Evolutionary conservation across 2,329 filamentous ascomycete species (phyloP).

Genomic region (Calonectria pauciramosa): DNA sequence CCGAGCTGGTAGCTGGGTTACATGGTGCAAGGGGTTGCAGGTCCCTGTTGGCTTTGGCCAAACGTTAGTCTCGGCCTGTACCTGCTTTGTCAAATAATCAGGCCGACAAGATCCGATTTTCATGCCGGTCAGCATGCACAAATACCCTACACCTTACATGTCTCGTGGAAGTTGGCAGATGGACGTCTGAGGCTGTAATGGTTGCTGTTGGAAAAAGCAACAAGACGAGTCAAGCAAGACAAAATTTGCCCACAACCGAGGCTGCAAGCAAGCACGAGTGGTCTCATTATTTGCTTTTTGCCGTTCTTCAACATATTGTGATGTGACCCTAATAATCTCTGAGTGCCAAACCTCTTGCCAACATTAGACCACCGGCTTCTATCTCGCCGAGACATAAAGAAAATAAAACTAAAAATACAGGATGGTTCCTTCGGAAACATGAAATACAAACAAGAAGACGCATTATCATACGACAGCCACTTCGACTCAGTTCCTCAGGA

Average conservation of each 20-base stretch:
- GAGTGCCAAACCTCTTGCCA: background rate
- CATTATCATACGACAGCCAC: background rate
- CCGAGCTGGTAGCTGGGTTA: background rate
- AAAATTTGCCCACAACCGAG: background rate
- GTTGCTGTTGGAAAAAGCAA: background rate
- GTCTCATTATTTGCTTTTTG: background rate
- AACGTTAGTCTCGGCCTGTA: background rate
- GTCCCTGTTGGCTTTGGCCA: background rate
- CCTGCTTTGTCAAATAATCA: background rate
- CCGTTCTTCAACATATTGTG: background rate
- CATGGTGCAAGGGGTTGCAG: background rate
- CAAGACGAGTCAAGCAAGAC: background rate
- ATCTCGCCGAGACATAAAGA: background rate
- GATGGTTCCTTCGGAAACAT: background rate
- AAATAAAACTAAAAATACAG: background rate
- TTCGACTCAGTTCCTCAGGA: constrained; percentile 51
- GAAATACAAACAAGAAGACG: background rate
- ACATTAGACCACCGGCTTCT: background rate
- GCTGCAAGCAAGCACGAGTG: background rate
- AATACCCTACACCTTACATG: background rate
- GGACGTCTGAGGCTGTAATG: background rate
- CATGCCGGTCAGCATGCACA: background rate
- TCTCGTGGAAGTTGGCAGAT: background rate
- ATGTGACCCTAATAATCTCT: background rate
- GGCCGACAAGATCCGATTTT: background rate